These are phyloP conservation scores for Cyberlindnera japonica DNA, from an alignment of 805 yeast genomes.

Conservation along the genomic window DNA sequence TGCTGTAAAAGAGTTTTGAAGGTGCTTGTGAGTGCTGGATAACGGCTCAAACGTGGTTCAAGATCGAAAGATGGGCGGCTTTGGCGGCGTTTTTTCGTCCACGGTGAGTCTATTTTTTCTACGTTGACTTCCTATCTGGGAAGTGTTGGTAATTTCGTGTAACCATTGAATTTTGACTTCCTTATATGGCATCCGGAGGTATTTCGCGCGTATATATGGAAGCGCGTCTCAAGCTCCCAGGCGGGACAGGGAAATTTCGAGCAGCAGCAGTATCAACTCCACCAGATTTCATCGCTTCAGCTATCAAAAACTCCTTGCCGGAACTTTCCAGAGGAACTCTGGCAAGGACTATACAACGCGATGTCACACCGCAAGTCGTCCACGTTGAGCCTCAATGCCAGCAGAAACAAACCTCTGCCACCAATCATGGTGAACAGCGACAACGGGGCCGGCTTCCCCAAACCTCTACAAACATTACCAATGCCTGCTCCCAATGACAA, in stretches of 20 bases:
- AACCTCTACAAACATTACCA: constrained; percentile 10
- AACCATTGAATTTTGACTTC: background rate
- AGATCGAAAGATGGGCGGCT: background rate
- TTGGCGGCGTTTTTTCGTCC: background rate
- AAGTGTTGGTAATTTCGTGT: background rate
- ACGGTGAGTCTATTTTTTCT: background rate
- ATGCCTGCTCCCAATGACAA: constrained; percentile 1
- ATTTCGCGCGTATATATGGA: background rate
- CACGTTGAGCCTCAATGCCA: constrained; percentile 24
- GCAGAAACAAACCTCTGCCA: constrained; percentile 29
- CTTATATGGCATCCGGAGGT: background rate
- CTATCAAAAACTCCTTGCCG: background rate
- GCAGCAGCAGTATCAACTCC: background rate
- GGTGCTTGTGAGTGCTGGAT: too few relatives aligned
- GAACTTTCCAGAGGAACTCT: background rate
- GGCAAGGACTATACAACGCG: background rate
- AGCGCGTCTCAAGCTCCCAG: background rate
- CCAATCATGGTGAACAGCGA: constrained; percentile 22
- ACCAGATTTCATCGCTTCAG: background rate
- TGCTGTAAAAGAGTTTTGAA: background rate
- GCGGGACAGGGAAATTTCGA: background rate
- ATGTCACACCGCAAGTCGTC: constrained; percentile 25
- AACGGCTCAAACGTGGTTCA: too few relatives aligned
- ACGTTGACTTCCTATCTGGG: constrained; percentile 4
- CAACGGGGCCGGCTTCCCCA: constrained; percentile 2